These are phyloP conservation scores for Camelina sativa DNA, from an alignment of 345 rosid genomes.

Conservation along the genomic window DNA sequence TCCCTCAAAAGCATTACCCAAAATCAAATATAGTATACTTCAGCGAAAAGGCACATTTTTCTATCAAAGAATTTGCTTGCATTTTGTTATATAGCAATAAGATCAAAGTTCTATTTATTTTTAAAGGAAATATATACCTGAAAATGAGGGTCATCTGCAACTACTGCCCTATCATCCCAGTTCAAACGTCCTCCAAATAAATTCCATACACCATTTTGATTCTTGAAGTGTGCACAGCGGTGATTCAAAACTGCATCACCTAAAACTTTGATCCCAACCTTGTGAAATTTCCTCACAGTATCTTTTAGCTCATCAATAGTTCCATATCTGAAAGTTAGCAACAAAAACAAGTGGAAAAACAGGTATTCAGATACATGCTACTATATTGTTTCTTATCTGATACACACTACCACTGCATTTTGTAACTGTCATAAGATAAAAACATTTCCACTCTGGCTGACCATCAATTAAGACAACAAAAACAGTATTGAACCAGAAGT, in stretches of 20 bases:
- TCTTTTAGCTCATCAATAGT: slow-evolving; percentile 81
- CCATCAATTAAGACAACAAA: slow-evolving; percentile 16
- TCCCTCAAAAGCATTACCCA: background rate
- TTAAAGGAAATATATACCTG: slow-evolving; percentile 57
- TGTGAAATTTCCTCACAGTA: slow-evolving; percentile 67
- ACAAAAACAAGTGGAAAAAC: background rate
- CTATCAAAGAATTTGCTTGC: slow-evolving; percentile 7
- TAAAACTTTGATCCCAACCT: slow-evolving; percentile 73
- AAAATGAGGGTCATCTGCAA: slow-evolving; percentile 96
- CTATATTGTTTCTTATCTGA: background rate
- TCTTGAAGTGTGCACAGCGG: slow-evolving; percentile 89
- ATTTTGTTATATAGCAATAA: background rate
- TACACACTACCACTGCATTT: slow-evolving; percentile 8
- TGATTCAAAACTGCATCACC: slow-evolving; percentile 97
- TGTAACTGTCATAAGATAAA: background rate
- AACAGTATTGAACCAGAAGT: slow-evolving; percentile 16
- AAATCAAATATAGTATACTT: background rate
- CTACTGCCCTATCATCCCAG: slow-evolving; percentile 96
- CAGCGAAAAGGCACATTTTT: background rate
- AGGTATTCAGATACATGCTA: background rate
- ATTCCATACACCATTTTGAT: slow-evolving; percentile 93
- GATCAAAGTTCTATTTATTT: slow-evolving; percentile 21
- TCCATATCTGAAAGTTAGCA: slow-evolving; percentile 69
- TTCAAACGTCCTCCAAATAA: slow-evolving; percentile 86
- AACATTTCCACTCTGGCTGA: background rate